Percentiles rank a stretch among this genome's conserved stretches.
Evolutionary conservation across 371 early-diverging fungal species (phyloP).

Genomic region (Zychaea mexicana): DNA sequence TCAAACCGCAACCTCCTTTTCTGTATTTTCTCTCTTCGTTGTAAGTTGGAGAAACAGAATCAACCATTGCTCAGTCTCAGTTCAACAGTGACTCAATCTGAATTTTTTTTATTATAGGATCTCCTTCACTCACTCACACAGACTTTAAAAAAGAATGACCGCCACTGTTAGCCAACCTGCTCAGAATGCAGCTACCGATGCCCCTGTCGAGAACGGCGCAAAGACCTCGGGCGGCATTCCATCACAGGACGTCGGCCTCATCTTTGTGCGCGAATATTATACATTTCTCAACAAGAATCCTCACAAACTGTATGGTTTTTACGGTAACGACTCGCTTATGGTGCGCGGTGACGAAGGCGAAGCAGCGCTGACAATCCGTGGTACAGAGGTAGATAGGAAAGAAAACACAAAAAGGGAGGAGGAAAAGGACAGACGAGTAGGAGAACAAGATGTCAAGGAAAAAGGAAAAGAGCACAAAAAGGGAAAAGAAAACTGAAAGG

Average conservation of each 20-base stretch:
- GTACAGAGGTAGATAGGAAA: slow-evolving; percentile 34
- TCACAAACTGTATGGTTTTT: slow-evolving; percentile 83
- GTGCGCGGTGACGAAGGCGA: slow-evolving; percentile 89
- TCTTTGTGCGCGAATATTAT: slow-evolving; percentile 97
- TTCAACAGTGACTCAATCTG: too few relatives aligned
- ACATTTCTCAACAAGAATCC: slow-evolving; percentile 91
- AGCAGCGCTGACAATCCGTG: slow-evolving; percentile 23
- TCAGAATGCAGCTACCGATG: slow-evolving; percentile 10
- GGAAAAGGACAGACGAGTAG: neutral
- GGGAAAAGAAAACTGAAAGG: neutral
- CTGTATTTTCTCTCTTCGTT: too few relatives aligned
- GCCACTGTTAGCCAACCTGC: slow-evolving; percentile 27
- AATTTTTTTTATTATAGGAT: too few relatives aligned
- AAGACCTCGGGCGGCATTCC: slow-evolving; percentile 14
- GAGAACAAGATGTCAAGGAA: neutral
- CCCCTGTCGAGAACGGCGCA: slow-evolving; percentile 15
- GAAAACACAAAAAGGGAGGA: neutral
- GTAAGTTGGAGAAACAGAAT: too few relatives aligned
- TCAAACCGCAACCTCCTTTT: too few relatives aligned
- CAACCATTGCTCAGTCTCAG: too few relatives aligned
- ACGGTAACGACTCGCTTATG: slow-evolving; percentile 78
- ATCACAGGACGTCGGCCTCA: slow-evolving; percentile 83
- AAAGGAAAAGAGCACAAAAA: neutral
- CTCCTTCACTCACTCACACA: too few relatives aligned
- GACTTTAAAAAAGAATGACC: slow-evolving; percentile 23